These are phyloP conservation scores for Trametes meyenii DNA, from an alignment of 768 basidiomycete genomes.

Conservation along the genomic window DNA sequence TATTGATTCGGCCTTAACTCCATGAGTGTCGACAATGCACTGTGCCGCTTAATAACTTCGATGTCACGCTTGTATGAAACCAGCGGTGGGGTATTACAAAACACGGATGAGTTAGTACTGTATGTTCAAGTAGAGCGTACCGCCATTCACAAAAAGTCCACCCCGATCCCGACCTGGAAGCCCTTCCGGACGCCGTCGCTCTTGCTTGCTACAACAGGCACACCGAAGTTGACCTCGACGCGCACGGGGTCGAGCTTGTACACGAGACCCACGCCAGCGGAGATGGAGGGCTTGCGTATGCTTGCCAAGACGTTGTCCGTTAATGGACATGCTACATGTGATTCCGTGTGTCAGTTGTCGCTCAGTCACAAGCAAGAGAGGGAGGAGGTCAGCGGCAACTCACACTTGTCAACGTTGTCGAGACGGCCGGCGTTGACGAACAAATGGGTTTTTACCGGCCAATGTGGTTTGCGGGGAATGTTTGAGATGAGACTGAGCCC, in stretches of 20 bases:
- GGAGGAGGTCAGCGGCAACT: constrained; percentile 20
- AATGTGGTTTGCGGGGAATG: constrained; percentile 70
- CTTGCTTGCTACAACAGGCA: constrained; percentile 72
- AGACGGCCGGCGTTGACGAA: constrained; percentile 85
- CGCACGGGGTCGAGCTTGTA: constrained; percentile 83
- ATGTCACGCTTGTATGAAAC: no score
- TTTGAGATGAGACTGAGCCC: constrained; percentile 78
- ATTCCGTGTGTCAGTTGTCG: constrained; percentile 14
- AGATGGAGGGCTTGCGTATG: constrained; percentile 65
- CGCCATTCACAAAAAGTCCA: constrained; percentile 65
- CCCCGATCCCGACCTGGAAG: constrained; percentile 78
- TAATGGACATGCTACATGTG: constrained; percentile 39
- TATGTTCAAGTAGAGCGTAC: constrained; percentile 21
- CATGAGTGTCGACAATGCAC: no score
- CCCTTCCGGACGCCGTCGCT: constrained; percentile 72
- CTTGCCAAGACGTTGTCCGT: constrained; percentile 43
- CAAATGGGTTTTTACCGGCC: constrained; percentile 81
- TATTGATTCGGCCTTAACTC: no score
- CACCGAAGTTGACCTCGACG: constrained; percentile 86
- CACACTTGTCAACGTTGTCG: constrained; percentile 61
- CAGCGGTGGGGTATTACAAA: no score
- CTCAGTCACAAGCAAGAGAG: not conserved
- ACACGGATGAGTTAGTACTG: not conserved
- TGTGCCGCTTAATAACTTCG: no score
- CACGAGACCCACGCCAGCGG: constrained; percentile 80